These are phyloP conservation scores for Calvatia gigantea DNA, from an alignment of 768 basidiomycete species.

Conservation along the genomic window DNA sequence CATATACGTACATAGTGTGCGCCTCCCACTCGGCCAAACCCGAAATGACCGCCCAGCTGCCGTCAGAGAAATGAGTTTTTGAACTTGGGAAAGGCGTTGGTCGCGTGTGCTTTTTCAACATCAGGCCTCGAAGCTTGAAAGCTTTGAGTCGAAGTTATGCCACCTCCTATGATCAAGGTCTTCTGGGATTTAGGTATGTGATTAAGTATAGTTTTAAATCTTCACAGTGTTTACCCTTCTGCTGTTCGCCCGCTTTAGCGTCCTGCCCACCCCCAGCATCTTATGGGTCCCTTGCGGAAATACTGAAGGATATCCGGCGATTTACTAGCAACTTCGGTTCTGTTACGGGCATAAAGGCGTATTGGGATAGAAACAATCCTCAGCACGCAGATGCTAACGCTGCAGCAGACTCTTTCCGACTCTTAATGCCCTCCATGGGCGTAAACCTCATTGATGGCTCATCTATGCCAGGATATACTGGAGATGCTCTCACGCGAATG, in stretches of 20 bases:
- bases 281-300: slow-evolving; percentile 3
- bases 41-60: too few species aligned
- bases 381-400: neutral
- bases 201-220: too few species aligned
- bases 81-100: too few species aligned
- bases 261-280: slow-evolving; percentile 6
- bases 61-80: too few species aligned
- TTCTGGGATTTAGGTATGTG: slow-evolving; percentile 16
- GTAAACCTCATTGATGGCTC: slow-evolving; percentile 4
- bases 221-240: too few species aligned
- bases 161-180: slow-evolving; percentile 1
- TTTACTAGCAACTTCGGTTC: slow-evolving; percentile 6
- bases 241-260: too few species aligned
- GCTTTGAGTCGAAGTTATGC: neutral
- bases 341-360: slow-evolving; percentile 12
- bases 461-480: neutral
- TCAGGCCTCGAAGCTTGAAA: too few species aligned
- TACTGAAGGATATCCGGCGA: slow-evolving; percentile 3
- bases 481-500: neutral
- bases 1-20: too few species aligned
- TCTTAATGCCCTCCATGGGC: slow-evolving; percentile 1
- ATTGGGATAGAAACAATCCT: slow-evolving; percentile 5
- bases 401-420: neutral
- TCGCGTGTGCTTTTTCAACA: too few species aligned
- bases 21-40: too few species aligned